Percentiles rank a stretch among this genome's conserved stretches.
Conservation (phyloP, 192 early-diverging fungal genomes). For the Entomortierella parvispora region DNA sequence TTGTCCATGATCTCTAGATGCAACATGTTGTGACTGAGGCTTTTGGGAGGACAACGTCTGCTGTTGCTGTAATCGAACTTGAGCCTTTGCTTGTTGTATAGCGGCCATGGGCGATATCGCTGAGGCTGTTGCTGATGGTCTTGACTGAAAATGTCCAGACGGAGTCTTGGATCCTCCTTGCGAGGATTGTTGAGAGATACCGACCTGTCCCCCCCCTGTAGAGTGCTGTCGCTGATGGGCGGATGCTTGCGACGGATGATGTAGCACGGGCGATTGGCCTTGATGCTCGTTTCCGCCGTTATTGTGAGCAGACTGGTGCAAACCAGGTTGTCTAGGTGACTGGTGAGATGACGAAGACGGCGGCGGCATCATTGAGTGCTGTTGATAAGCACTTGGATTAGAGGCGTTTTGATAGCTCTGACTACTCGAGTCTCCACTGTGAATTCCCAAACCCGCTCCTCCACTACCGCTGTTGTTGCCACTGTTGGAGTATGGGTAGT, state of each 20-base stretch:
- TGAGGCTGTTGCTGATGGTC: neutral
- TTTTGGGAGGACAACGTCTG: neutral
- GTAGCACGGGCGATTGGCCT: neutral
- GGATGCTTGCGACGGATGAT: neutral
- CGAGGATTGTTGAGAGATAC: neutral
- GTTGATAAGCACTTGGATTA: too few species aligned
- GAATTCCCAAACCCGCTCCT: too few species aligned
- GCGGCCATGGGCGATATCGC: too few species aligned
- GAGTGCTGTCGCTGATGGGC: neutral
- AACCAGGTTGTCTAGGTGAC: conserved; percentile 15
- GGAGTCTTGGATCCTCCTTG: neutral
- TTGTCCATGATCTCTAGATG: too few species aligned
- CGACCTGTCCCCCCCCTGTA: neutral
- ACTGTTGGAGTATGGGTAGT: neutral
- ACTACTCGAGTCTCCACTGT: too few species aligned
- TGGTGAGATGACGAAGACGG: neutral
- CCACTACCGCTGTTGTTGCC: neutral
- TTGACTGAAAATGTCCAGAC: neutral
- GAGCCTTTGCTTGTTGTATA: too few species aligned
- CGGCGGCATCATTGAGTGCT: too few species aligned
- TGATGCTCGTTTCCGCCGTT: too few species aligned
- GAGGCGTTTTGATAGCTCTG: too few species aligned
- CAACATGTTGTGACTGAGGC: too few species aligned
- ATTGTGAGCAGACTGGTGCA: neutral
- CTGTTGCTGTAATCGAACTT: too few species aligned